phyloP scores from a whole-genome alignment of 495 filamentous ascomycete genomes.

The Poronia punctata region DNA sequence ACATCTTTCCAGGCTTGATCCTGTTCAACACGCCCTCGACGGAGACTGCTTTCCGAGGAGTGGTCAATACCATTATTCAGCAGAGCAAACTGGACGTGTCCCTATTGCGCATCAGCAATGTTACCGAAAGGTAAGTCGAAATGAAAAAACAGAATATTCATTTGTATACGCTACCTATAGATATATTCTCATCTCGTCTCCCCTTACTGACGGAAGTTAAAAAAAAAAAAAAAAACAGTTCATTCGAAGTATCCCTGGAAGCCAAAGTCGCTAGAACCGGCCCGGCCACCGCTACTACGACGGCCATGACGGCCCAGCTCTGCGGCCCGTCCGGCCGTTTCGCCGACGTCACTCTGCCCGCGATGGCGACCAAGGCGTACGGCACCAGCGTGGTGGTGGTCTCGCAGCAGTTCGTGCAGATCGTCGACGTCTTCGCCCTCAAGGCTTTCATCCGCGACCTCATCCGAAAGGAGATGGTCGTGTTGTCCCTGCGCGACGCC shows the following conservation, averaged over 20 bases:
- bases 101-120: constrained; percentile 23
- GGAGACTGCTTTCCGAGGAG: constrained; percentile 12
- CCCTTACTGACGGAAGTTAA: constrained; percentile 2
- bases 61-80: constrained; percentile 16
- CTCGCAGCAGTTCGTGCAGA: constrained; percentile 19
- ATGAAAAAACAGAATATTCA: too few relatives aligned
- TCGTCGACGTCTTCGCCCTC: constrained; percentile 17
- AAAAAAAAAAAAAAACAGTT: too few relatives aligned
- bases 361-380: constrained; percentile 13
- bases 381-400: constrained; percentile 20
- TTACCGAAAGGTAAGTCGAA: constrained; percentile 23
- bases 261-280: constrained; percentile 23
- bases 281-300: constrained; percentile 13
- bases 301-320: constrained; percentile 27
- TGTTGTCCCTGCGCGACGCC: constrained; percentile 24
- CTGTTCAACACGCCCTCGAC: constrained; percentile 4
- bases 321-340: constrained; percentile 19
- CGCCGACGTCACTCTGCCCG: constrained; percentile 23
- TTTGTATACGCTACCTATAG: too few relatives aligned
- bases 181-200: too few relatives aligned
- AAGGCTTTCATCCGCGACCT: constrained; percentile 17
- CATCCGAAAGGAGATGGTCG: constrained; percentile 4
- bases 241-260: constrained; percentile 16
- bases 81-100: constrained; percentile 21
- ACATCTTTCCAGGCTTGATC: constrained; percentile 6